Base-by-base conservation (phyloP, 2,329 filamentous ascomycete species). In the Fonsecaea pedrosoi region DNA sequence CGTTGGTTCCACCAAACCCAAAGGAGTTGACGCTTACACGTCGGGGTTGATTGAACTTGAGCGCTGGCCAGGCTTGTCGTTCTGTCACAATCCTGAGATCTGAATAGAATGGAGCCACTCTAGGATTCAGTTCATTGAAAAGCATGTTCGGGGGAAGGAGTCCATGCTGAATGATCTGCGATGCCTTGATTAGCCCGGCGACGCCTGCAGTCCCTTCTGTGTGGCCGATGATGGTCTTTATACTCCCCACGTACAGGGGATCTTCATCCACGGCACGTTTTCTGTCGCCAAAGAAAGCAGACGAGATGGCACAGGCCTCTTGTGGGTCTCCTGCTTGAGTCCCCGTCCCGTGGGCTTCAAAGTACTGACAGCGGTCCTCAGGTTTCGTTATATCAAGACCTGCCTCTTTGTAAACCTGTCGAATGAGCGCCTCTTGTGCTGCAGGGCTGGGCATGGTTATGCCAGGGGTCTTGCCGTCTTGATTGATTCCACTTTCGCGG, bases 381-480 rank as follows among this genome's bases (percentile, higher is more conserved):
- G 53, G 6, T 71, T 50, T 7, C 56, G 18, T 32, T 30, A 37
- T 21, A 12, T 59, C 56, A 7, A 74, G 65, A 2, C 73, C 78
- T 5, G 76, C 75, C 50, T 62, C 66, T 18, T 66, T 50, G 60
- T 81, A 81, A 0, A 75, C 73, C 32, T 70, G 54, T 13, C 74
- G 70, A 15, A 80, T 78, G 10, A 80, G 54, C 18, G 66, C 69
- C 60, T 76, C 76, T 60, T 82, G 79, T 0, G 77, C 73, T 3
- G 73, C 70, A 1, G 67, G 61, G 59, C 68, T 83, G 0, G 83
- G 83, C 57, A 80, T 74, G 0, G 81, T 81, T 34, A 84, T 61
- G 1, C 81, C 80, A 6, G 78, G 74, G 0, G 82, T 82, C 18
- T 75, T 75, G 2, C 83, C 83, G 66, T 84, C 82, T 63, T 80